Base-by-base conservation (phyloP, 768 basidiomycete genomes). In the Hirschioporus abietinus region DNA sequence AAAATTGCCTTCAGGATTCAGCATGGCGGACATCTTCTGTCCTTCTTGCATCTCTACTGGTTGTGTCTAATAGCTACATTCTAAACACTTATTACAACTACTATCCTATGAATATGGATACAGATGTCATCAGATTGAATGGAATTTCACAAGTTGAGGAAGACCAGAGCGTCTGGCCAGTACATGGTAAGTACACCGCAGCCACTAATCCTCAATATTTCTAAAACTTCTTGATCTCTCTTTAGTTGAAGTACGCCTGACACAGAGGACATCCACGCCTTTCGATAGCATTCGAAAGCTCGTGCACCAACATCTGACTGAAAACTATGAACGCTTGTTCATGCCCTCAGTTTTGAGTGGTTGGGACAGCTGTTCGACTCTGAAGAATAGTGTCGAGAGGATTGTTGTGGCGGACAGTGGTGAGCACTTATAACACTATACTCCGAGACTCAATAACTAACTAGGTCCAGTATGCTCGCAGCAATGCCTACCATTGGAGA, bases 241-340 rank as follows among this genome's bases (percentile, higher is more conserved):
- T 60, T 36, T 68, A 95, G 95, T 96, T 74, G 95, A 96, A 79
- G 93, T 93, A 10, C 88, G 93, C 63, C 80, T 96, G 30, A 81
- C 85, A 58, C 78, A 86, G 18, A 81, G 84, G 62, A 85, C 92
- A 10, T 87, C 90, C 9, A 82, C 88, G 26, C 88, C 91, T 18
- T 86, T 91, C 76, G 92, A 95, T 66, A 86, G 88, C 27, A 86
- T 96, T 68, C 82, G 89, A 65, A 83, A 79, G 60, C 80, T 85
- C 59, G 88, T 95, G 7, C 78, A 83, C 64, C 75, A 84, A 25
- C 92, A 78, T 70, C 78, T 88, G 58, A 74, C 76, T 20, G 72
- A 77, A 20, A 88, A 89, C 10, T 86, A 88, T 65, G 84, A 88
- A 62, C 83, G 86, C 23, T 82, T 96, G 35, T 82, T 84, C 60